These are phyloP conservation scores for Xylariaceae sp. DNA, from an alignment of 2,329 filamentous ascomycete species.

Conservation along the genomic window DNA sequence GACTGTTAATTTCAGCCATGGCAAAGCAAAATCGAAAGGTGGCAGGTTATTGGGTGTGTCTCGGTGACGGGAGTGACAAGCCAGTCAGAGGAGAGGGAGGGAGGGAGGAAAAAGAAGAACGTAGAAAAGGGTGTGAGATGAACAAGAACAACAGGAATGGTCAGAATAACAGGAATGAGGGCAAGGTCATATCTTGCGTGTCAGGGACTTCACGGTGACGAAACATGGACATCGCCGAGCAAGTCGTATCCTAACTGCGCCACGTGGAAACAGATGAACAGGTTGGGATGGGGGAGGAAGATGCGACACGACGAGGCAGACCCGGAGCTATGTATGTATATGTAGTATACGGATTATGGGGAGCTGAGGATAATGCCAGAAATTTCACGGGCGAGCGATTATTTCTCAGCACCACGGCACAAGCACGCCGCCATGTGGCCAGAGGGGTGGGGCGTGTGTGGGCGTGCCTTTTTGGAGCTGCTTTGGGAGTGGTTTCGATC, in stretches of 20 bases:
- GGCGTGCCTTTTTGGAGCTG: constrained; percentile 22
- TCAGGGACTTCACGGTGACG: constrained; percentile 11
- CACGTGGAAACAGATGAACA: constrained; percentile 8
- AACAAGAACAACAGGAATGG: constrained; percentile 9
- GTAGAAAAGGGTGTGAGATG: background rate
- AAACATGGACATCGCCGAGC: constrained; percentile 8
- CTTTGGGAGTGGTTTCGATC: constrained; percentile 27
- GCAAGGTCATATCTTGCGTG: constrained; percentile 15
- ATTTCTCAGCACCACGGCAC: constrained; percentile 25
- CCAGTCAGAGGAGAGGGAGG: background rate
- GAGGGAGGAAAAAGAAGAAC: background rate
- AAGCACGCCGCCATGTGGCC: constrained; percentile 30
- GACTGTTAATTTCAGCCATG: constrained; percentile 45
- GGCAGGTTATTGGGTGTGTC: background rate
- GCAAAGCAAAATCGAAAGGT: constrained; percentile 14
- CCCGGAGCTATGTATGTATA: constrained; percentile 5
- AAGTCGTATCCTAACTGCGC: constrained; percentile 12
- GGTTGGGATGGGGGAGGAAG: constrained; percentile 7
- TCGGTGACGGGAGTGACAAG: background rate
- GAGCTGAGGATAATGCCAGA: constrained; percentile 23
- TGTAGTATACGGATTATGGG: background rate
- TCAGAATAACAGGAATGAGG: constrained; percentile 14
- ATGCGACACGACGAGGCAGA: constrained; percentile 9
- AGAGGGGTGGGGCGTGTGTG: constrained; percentile 26
- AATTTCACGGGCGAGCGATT: constrained; percentile 27